phyloP scores from a whole-genome alignment of 768 basidiomycete genomes.

The Tubosaeta brunneosetosa region DNA sequence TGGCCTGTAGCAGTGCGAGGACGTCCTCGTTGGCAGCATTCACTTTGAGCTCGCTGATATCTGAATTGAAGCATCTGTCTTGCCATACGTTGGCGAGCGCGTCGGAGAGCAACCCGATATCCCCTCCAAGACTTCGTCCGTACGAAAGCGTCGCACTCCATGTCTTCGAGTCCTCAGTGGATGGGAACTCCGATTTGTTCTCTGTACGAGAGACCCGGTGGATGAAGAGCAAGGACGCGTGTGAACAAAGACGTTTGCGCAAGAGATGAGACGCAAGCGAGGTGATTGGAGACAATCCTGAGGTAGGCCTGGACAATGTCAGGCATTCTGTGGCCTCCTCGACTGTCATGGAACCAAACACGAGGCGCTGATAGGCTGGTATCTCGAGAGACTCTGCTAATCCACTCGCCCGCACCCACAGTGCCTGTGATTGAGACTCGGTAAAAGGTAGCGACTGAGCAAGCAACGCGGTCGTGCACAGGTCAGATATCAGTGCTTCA shows the following conservation, averaged over 20 bases:
- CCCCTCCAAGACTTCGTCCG: slow-evolving; percentile 61
- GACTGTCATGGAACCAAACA: slow-evolving; percentile 47
- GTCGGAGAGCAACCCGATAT: slow-evolving; percentile 48
- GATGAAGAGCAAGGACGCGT: slow-evolving; percentile 55
- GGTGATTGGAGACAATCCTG: slow-evolving; percentile 38
- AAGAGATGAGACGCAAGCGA: slow-evolving; percentile 49
- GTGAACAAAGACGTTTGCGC: slow-evolving; percentile 47
- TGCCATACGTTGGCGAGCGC: slow-evolving; percentile 56
- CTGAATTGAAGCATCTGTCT: slow-evolving; percentile 24
- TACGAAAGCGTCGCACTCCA: slow-evolving; percentile 50
- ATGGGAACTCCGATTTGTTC: slow-evolving; percentile 11
- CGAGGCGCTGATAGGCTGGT: slow-evolving; percentile 50
- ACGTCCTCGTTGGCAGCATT: slow-evolving; percentile 42
- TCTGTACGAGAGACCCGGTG: slow-evolving; percentile 32
- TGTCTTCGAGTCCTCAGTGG: slow-evolving; percentile 31
- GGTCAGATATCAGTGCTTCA: slow-evolving; percentile 41
- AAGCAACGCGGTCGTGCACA: slow-evolving; percentile 56
- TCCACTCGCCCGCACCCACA: slow-evolving; percentile 39
- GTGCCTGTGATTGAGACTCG: slow-evolving; percentile 38
- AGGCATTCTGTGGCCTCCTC: slow-evolving; percentile 49
- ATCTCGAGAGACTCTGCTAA: slow-evolving; percentile 24
- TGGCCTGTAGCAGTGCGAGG: slow-evolving; percentile 50
- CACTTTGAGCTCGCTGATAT: slow-evolving; percentile 30
- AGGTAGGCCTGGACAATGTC: slow-evolving; percentile 5
- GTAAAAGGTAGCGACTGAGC: slow-evolving; percentile 38